These are phyloP conservation scores for Eutrema yunnanense DNA, from an alignment of 345 rosid species.

Conservation along the genomic window DNA sequence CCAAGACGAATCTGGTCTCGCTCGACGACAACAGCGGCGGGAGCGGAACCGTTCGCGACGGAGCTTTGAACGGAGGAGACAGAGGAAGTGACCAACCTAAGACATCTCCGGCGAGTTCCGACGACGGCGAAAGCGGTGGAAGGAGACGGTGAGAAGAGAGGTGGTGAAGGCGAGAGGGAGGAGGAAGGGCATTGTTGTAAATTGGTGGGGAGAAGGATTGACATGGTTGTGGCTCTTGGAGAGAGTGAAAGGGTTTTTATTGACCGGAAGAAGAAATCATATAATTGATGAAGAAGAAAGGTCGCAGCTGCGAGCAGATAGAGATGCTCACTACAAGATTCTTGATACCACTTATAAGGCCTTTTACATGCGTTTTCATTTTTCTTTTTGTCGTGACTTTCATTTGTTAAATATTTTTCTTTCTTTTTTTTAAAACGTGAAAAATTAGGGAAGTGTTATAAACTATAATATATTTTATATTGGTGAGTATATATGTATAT, in stretches of 20 bases:
- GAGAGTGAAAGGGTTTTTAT: constrained; percentile 1
- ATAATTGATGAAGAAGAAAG: neutral
- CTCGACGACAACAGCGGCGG: constrained; percentile 23
- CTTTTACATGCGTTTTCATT: neutral
- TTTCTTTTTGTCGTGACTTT: neutral
- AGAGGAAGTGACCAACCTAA: constrained; percentile 27
- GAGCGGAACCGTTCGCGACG: constrained; percentile 38
- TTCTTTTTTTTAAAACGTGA: neutral
- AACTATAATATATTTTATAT: no score
- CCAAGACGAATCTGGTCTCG: constrained; percentile 72
- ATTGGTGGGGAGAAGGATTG: constrained; percentile 28
- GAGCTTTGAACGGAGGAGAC: constrained; percentile 39
- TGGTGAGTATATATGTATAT: no score
- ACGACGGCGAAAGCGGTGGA: constrained; percentile 25
- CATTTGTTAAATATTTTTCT: neutral
- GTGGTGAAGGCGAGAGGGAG: constrained; percentile 7
- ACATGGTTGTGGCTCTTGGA: constrained; percentile 22
- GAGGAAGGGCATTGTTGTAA: constrained; percentile 43
- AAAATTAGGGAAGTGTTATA: no score
- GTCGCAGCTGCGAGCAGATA: neutral
- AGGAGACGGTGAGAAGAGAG: constrained; percentile 26
- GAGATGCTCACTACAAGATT: constrained; percentile 1
- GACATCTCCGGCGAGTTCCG: constrained; percentile 15
- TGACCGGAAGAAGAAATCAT: neutral
- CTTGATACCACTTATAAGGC: neutral